These are phyloP conservation scores for Talaromyces pinophilus DNA, from an alignment of 2,329 filamentous ascomycete species.

Conservation along the genomic window DNA sequence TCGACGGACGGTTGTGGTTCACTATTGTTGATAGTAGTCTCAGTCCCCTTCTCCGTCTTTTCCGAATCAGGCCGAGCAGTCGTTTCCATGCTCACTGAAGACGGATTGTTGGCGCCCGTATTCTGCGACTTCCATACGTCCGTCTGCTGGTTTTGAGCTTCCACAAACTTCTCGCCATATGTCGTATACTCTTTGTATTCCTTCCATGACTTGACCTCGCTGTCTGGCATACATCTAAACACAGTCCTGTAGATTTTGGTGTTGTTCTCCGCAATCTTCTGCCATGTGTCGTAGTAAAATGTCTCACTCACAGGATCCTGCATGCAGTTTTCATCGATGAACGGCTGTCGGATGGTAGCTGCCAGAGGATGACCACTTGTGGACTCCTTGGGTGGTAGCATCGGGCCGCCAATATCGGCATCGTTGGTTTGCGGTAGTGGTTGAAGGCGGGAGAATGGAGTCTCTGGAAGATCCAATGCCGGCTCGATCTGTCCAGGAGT, in stretches of 20 bases:
- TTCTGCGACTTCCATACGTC: conserved; percentile 18
- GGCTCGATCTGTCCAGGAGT: conserved; percentile 25
- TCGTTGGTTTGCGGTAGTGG: conserved; percentile 71
- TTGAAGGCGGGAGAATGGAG: conserved; percentile 57
- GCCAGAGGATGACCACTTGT: conserved; percentile 48
- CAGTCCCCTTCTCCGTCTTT: conserved; percentile 10
- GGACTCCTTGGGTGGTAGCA: conserved; percentile 50
- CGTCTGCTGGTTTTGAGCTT: conserved; percentile 56
- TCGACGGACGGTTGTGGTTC: conserved; percentile 20
- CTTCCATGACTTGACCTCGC: conserved; percentile 87
- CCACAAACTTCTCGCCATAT: conserved; percentile 76
- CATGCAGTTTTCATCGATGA: conserved; percentile 90
- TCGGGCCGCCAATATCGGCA: conserved; percentile 76
- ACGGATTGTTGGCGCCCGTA: background rate
- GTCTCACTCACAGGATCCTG: conserved; percentile 76
- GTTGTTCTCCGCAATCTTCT: conserved; percentile 84
- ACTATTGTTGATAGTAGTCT: background rate
- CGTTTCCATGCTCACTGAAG: conserved; percentile 5
- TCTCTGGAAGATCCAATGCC: conserved; percentile 24
- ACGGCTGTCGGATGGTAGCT: conserved; percentile 70
- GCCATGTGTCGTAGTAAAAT: conserved; percentile 90
- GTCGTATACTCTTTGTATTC: conserved; percentile 83
- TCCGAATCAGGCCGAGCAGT: conserved; percentile 6
- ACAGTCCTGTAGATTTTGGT: conserved; percentile 91
- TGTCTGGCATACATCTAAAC: conserved; percentile 96